A percentile compares a stretch with the other conserved stretches of the same genome.
These are phyloP conservation scores for Penicillium paxilli DNA, from an alignment of 495 filamentous ascomycete species.

Conservation along the genomic window DNA sequence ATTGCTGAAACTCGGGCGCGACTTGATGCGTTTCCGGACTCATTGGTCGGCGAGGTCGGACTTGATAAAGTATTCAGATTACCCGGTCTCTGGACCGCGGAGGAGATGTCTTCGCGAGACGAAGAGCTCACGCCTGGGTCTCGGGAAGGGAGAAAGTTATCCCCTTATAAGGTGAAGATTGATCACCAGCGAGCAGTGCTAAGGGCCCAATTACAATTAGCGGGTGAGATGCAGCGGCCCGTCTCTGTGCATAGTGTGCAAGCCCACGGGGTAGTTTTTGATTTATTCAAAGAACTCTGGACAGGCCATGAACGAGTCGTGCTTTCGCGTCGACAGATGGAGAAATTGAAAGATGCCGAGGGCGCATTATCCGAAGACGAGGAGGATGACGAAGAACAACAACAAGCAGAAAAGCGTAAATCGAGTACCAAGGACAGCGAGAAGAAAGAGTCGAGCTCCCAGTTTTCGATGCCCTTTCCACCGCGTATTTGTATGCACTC, in stretches of 20 bases:
- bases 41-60: constrained; percentile 86
- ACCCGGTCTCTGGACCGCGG: constrained; percentile 60
- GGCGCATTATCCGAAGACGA: constrained; percentile 37
- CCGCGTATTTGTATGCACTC: constrained; percentile 93
- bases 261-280: constrained; percentile 80
- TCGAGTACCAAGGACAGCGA: neutral
- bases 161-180: constrained; percentile 71
- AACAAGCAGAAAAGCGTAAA: neutral
- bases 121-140: constrained; percentile 72
- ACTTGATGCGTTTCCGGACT: constrained; percentile 61
- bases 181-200: constrained; percentile 76
- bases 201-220: constrained; percentile 79
- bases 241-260: constrained; percentile 92
- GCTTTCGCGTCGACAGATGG: constrained; percentile 62
- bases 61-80: constrained; percentile 85
- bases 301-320: constrained; percentile 74
- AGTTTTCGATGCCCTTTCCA: constrained; percentile 76
- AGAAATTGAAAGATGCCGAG: constrained; percentile 36
- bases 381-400: constrained; percentile 13
- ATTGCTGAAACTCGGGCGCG: constrained; percentile 63
- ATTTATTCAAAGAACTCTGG: constrained; percentile 75
- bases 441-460: constrained; percentile 21
- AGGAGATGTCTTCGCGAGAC: constrained; percentile 54
- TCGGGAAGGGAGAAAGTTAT: constrained; percentile 73
- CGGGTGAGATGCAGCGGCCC: constrained; percentile 75